A percentile compares a stretch with the other conserved stretches of the same genome.
phyloP scores from a whole-genome alignment of 768 basidiomycete genomes.

The Boletellus ananas region DNA sequence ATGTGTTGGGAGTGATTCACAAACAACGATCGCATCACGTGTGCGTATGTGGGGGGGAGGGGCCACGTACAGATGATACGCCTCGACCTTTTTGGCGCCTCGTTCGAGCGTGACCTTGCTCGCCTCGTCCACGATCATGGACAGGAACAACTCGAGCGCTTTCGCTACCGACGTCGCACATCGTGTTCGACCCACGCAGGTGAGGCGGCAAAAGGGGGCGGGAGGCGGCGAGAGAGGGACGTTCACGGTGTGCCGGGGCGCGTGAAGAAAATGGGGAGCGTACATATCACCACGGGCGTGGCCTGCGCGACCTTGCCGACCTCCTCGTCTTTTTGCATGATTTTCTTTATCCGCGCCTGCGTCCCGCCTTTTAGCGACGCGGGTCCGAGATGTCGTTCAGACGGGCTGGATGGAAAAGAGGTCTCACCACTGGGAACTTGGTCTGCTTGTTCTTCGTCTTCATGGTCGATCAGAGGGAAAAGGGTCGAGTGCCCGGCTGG shows the following conservation, averaged over 20 bases:
- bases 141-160: slow-evolving; percentile 89
- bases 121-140: slow-evolving; percentile 76
- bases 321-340: slow-evolving; percentile 99
- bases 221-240: neutral
- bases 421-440: slow-evolving; percentile 82
- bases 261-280: slow-evolving; percentile 33
- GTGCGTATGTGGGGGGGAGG: neutral
- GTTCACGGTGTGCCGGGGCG: slow-evolving; percentile 12
- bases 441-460: slow-evolving; percentile 91
- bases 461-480: slow-evolving; percentile 38
- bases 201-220: neutral
- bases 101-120: slow-evolving; percentile 74
- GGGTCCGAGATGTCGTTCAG: neutral
- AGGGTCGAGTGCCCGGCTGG: neutral
- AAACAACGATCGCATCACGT: too few species aligned
- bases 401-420: slow-evolving; percentile 2
- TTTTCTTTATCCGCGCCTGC: slow-evolving; percentile 97
- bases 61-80: slow-evolving; percentile 84
- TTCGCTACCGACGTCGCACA: slow-evolving; percentile 58
- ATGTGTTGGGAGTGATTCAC: too few species aligned
- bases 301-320: slow-evolving; percentile 98
- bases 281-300: slow-evolving; percentile 95
- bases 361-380: slow-evolving; percentile 8
- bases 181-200: too few species aligned
- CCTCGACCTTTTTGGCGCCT: slow-evolving; percentile 85